These are phyloP conservation scores for Rhizomucor miehei DNA, from an alignment of 371 early-diverging fungal species.

Conservation along the genomic window DNA sequence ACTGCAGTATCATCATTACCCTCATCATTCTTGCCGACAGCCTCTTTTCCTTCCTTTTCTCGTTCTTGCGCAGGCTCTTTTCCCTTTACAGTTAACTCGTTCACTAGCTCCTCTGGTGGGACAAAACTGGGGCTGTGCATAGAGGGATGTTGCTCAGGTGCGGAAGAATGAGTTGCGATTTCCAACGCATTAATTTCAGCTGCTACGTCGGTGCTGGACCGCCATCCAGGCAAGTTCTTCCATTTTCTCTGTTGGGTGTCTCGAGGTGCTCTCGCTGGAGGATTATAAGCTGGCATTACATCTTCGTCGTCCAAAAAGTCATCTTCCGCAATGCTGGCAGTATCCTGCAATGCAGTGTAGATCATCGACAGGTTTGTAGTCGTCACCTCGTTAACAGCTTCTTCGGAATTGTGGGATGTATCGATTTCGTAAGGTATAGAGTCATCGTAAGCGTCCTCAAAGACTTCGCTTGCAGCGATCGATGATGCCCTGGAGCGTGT, in stretches of 20 bases:
- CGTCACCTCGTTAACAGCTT: background rate
- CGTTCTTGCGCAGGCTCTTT: too few species aligned
- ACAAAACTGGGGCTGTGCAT: too few species aligned
- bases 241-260: too few species aligned
- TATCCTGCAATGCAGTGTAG: background rate
- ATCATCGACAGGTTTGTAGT: constrained; percentile 2
- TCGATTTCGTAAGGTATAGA: constrained; percentile 6
- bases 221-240: too few species aligned
- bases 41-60: background rate
- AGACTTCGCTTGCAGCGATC: constrained; percentile 18
- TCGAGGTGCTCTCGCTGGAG: too few species aligned
- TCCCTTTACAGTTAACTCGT: too few species aligned
- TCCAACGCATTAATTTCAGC: constrained; percentile 11
- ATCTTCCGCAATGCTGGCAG: background rate
- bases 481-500: constrained; percentile 20
- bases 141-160: too few species aligned
- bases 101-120: too few species aligned
- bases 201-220: background rate
- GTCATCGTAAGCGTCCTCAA: constrained; percentile 22
- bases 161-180: background rate
- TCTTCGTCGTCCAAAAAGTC: background rate
- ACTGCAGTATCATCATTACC: background rate
- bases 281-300: too few species aligned
- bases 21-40: too few species aligned
- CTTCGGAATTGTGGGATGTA: constrained; percentile 1